Evolutionary conservation across 2,329 filamentous ascomycete genomes (phyloP).

Genomic region (Trichoderma harzianum): DNA sequence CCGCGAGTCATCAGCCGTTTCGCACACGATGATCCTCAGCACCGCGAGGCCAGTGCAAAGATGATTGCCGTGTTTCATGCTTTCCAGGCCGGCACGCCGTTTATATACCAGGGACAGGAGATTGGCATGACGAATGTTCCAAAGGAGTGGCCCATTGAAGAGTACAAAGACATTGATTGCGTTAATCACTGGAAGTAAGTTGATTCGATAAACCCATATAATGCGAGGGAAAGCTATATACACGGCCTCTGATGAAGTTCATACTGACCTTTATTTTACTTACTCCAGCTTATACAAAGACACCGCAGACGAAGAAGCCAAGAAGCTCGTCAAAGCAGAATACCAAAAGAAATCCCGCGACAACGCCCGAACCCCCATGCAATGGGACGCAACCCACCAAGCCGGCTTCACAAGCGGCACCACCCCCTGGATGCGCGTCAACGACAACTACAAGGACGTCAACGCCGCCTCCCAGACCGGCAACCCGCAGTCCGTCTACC

Average conservation of each 20-base stretch:
- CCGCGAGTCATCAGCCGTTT: conserved; percentile 58
- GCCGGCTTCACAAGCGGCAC: conserved; percentile 60
- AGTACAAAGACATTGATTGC: conserved; percentile 66
- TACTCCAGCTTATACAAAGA: conserved; percentile 35
- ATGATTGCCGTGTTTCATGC: conserved; percentile 56
- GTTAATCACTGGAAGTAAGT: conserved; percentile 49
- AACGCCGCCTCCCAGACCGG: conserved; percentile 57
- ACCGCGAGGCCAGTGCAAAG: conserved; percentile 52
- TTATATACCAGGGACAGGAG: conserved; percentile 69
- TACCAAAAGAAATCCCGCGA: conserved; percentile 61
- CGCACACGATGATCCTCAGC: conserved; percentile 46
- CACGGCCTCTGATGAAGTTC: not conserved
- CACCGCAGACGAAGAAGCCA: conserved; percentile 37
- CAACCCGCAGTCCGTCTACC: conserved; percentile 51
- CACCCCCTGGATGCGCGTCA: conserved; percentile 68
- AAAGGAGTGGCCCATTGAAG: conserved; percentile 55
- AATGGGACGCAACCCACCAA: conserved; percentile 60
- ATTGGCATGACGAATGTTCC: conserved; percentile 65
- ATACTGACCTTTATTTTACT: not conserved
- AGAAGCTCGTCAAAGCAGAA: conserved; percentile 38
- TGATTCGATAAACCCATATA: too few relatives aligned
- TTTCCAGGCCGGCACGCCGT: conserved; percentile 60
- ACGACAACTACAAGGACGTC: conserved; percentile 58
- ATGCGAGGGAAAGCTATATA: not conserved
- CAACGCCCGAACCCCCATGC: conserved; percentile 68